These are phyloP conservation scores for Shiraia bambusicola DNA, from an alignment of 2,329 filamentous ascomycete genomes.

Conservation along the genomic window DNA sequence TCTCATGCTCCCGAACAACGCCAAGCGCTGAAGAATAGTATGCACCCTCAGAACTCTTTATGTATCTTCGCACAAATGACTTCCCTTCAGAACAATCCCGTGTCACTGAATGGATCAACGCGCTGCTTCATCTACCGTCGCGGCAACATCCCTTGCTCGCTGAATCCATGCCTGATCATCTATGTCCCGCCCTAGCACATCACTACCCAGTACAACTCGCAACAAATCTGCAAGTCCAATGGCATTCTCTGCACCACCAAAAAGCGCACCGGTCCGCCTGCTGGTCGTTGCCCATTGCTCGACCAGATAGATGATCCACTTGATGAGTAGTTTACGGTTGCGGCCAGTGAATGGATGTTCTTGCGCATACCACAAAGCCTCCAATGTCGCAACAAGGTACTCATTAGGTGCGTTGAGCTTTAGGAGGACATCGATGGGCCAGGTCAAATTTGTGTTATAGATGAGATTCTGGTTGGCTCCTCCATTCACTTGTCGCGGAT, in stretches of 20 bases:
- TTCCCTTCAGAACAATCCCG: not conserved
- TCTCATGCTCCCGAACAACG: conserved; percentile 31
- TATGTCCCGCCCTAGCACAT: conserved; percentile 39
- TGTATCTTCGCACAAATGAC: not conserved
- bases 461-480: conserved; percentile 12
- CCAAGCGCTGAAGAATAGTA: conserved; percentile 30
- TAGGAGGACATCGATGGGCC: conserved; percentile 67
- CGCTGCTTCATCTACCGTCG: conserved; percentile 33
- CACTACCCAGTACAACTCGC: conserved; percentile 48
- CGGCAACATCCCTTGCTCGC: conserved; percentile 27
- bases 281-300: conserved; percentile 62
- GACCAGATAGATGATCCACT: conserved; percentile 63
- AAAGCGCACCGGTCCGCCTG: conserved; percentile 55
- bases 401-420: conserved; percentile 64
- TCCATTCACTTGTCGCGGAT: conserved; percentile 5
- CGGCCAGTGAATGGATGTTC: conserved; percentile 64
- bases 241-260: conserved; percentile 62
- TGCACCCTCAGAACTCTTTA: conserved; percentile 1
- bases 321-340: conserved; percentile 57
- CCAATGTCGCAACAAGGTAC: conserved; percentile 61
- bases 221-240: conserved; percentile 43
- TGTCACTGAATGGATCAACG: conserved; percentile 16
- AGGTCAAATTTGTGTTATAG: conserved; percentile 45
- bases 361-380: conserved; percentile 67
- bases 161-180: conserved; percentile 41